Evolutionary conservation across 2,329 filamentous ascomycete genomes (phyloP), one percentile per base, ranked within the genome.

Genomic region (Colletotrichum filicis): DNA sequence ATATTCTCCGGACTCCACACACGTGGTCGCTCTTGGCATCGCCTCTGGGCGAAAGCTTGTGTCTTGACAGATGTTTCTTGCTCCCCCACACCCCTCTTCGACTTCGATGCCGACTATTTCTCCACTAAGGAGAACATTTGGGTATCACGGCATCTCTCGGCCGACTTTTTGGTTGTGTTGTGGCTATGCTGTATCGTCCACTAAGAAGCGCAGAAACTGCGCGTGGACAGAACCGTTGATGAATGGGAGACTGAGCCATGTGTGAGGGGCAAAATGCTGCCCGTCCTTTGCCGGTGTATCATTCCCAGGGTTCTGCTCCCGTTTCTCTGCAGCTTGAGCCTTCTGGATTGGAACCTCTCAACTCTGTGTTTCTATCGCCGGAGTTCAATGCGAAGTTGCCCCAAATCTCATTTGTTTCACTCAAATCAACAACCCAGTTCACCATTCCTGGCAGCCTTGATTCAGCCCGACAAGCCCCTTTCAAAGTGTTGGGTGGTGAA

Each of bases 11-110:
- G 42, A 28, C 16, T 30, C 64, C 64, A 71, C 58, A 52, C 64
- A 68, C 68, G 68, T 62, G 68, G 56, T 57, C 2, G 16, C 11
- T 52, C 63, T 72, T 64, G 65, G 65, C 69, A 68, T 68, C 37
- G 58, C n/a, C 22, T 52, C 52, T 59, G 58, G 69, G 52, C 65
- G 24, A 71, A 72, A 68, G 69, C 69, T 72, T 72, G 69, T n/a
- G 26, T 62, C 11, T 2, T 49, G 42, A 49, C 42, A 49, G 42
- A 6, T 28, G 26, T 37, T 35, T 49, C 49, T 35, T 35, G 16
- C 35, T n/a, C 22, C n/a, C 11, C 12, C 30, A n/a, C 42, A 49
- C 42, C 42, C 42, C 19, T 49, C 42, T 42, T 42, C 5, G 37
- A 49, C 42, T 11, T 49, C 19, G 19, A 49, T 49, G 42, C 42